These are phyloP conservation scores for Durio zibethinus DNA, from an alignment of 345 rosid species.

Conservation along the genomic window DNA sequence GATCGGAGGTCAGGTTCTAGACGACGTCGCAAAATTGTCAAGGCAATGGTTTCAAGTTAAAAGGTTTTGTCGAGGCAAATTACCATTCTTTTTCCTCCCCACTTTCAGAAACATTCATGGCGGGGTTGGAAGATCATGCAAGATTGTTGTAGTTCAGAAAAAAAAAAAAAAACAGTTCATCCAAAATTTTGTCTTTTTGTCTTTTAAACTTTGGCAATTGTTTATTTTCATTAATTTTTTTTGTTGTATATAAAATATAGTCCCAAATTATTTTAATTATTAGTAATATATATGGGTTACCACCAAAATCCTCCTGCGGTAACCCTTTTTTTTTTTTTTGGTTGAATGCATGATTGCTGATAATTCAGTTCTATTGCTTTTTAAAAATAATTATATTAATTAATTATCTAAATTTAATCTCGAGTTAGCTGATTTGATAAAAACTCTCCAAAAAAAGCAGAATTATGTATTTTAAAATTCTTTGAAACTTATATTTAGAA, in stretches of 20 bases:
- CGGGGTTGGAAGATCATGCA: slow-evolving; percentile 28
- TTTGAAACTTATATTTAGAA: too few relatives aligned
- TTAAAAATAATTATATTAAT: too few relatives aligned
- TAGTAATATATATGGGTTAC: slow-evolving; percentile 21
- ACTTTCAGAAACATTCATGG: slow-evolving; percentile 8
- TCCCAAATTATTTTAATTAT: slow-evolving; percentile 18
- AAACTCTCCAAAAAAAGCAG: too few relatives aligned
- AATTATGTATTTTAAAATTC: too few relatives aligned
- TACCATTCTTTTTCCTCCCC: slow-evolving; percentile 26
- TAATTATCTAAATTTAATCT: too few relatives aligned
- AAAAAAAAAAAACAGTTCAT: slow-evolving; percentile 5
- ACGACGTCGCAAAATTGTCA: slow-evolving; percentile 62
- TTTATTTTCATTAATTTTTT: slow-evolving; percentile 31
- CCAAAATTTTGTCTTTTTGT: neutral
- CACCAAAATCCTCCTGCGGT: slow-evolving; percentile 17
- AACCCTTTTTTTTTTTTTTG: slow-evolving; percentile 30
- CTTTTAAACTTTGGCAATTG: slow-evolving; percentile 1
- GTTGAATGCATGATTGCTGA: too few relatives aligned
- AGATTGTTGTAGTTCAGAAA: slow-evolving; percentile 23
- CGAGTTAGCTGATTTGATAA: too few relatives aligned
- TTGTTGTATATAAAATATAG: slow-evolving; percentile 34
- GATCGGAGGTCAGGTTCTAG: slow-evolving; percentile 58
- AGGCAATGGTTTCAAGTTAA: slow-evolving; percentile 31
- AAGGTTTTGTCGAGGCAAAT: slow-evolving; percentile 24
- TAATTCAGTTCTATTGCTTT: too few relatives aligned